Base-by-base conservation (phyloP, 2,329 filamentous ascomycete genomes). In the Colletotrichum tamarilloi region DNA sequence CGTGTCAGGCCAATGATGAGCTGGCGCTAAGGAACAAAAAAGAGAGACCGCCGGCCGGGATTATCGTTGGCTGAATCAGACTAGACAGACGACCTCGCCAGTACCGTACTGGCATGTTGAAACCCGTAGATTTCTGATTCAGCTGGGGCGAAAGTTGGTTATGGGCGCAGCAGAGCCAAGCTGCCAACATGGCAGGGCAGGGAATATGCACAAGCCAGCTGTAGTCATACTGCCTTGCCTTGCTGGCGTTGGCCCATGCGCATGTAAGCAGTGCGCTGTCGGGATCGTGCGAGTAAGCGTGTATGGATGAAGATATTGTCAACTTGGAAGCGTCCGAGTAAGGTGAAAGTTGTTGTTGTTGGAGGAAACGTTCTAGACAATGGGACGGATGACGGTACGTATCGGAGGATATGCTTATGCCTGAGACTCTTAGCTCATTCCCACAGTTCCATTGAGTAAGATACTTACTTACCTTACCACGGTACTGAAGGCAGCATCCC, bases 31-130 rank as follows among this genome's bases (percentile, higher is more conserved):
- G 16, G 30, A 46, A 14, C 66, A 58, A 24, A 59, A 59, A 22
- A 30, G 12, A 66, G 32, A 58, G 19, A 59, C 32, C 26, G 42
- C 53, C 59, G 59, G 69, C 65, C 32, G 58, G 38, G 57, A 58
- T 69, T 30, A 46, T 64, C 24, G 30, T 52, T 19, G 12, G 22
- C 26, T 35, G 57, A 49, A 16, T 19, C 22, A n/a, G 26, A 22
- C 67, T 12, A 53, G 26, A 19, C 55, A 57, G 14, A 12, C 32
- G 4, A 52, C 32, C 42, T 53, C 58, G 28, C 38, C 58, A 24
- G 52, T 14, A 64, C 64, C n/a, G 32, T 53, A 22, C 62, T 67
- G 57, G 68, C 57, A 35, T 57, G 56, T 58, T 38, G 46, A 58
- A 60, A 28, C 8, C 14, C 38, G 26, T 49, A 42, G 64, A 22